phyloP scores from a whole-genome alignment of 2,329 filamentous ascomycete genomes.

The Nemania serpens region DNA sequence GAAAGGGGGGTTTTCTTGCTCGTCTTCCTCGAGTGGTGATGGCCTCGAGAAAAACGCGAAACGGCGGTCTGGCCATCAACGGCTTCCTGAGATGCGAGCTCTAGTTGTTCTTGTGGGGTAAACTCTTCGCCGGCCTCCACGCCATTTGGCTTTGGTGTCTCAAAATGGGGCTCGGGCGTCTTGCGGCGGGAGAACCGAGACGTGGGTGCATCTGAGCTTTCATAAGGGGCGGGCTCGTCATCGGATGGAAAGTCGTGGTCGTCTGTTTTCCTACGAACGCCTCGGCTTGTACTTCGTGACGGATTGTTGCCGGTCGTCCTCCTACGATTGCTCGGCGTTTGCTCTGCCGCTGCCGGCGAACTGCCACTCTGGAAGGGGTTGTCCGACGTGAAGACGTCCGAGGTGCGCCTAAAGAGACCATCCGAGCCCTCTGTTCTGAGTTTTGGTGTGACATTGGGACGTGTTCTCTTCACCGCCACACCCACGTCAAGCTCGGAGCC shows the following conservation, averaged over 20 bases:
- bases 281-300: conserved; percentile 46
- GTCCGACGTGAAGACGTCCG: conserved; percentile 76
- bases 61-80: conserved; percentile 55
- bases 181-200: conserved; percentile 44
- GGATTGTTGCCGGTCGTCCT: conserved; percentile 52
- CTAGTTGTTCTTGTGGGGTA: conserved; percentile 85
- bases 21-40: conserved; percentile 46
- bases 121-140: conserved; percentile 87
- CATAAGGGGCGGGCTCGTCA: conserved; percentile 58
- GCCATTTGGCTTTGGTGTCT: conserved; percentile 41
- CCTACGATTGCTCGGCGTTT: conserved; percentile 55
- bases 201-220: conserved; percentile 62
- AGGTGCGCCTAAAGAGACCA: conserved; percentile 46
- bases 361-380: conserved; percentile 93
- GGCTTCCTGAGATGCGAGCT: conserved; percentile 72
- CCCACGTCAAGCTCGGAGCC: conserved; percentile 50
- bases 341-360: conserved; percentile 58
- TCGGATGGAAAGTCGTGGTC: conserved; percentile 54
- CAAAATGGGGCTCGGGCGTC: conserved; percentile 41
- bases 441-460: conserved; percentile 52
- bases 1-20: conserved; percentile 68
- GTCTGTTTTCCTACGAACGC: conserved; percentile 52
- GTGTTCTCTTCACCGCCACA: conserved; percentile 21
- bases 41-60: conserved; percentile 45
- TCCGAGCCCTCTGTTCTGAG: conserved; percentile 61